Evolutionary conservation across 345 rosid genomes (phyloP), one percentile per base, ranked within the genome.

Genomic region (Combretum micranthum): DNA sequence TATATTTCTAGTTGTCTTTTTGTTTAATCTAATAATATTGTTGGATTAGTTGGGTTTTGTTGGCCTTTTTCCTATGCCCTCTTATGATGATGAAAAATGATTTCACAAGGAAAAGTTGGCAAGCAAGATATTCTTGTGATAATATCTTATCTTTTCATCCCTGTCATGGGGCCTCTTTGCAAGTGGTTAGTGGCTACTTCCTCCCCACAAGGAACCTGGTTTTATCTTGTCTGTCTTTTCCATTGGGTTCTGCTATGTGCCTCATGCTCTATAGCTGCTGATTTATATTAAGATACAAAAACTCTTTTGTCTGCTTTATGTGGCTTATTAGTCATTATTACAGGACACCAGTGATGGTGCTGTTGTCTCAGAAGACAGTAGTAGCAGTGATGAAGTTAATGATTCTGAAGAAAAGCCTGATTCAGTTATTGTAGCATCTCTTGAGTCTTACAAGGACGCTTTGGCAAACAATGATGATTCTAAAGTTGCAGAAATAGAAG

Each of bases 301-400:
- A 25, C 18, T 49, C 12, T 47, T 4, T 65, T 43, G 20, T 17
- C 19, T 55, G 49, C 53, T 47, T 18, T 50, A 13, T 72, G 19
- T 15, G 50, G 52, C 56, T 66, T 56, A 58, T 68, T 51, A 18
- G 53, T 75, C 61, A 45, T 32, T 74, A 65, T 56, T 45, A 69
- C 87, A 92, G 93, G 95, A 86, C 43, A 53, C 81, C 39, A 64
- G 64, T 2, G 93, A 81, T 71, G 88, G 72, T 65, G 79, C 73
- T 54, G 72, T 61, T 51, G 72, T 42, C 63, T 65, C 53, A 3
- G 86, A 79, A 58, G 82, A 60, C 46, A 74, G 46, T 61, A 56
- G 65, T n/a, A 53, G n/a, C 16, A 75, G 44, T n/a, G 78, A 65
- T 50, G 80, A 69, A 45, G 70, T 37, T 63, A 44, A 52, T 63